These are phyloP conservation scores for Candida jianshihensis DNA, from an alignment of 805 yeast species.

Conservation along the genomic window DNA sequence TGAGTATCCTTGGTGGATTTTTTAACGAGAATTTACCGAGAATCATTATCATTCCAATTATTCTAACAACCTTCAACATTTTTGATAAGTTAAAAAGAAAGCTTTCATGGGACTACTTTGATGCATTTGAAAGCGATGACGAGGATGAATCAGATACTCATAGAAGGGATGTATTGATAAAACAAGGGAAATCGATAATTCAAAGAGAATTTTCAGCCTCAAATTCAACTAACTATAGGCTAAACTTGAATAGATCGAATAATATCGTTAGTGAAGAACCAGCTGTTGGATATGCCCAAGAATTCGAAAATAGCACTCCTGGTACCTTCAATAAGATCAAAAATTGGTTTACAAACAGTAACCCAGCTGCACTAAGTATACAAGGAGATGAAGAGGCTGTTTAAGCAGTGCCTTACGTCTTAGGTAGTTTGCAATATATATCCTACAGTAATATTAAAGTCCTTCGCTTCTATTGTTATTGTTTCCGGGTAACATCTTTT, in stretches of 20 bases:
- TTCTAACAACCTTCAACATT: constrained; percentile 56
- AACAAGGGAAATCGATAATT: constrained; percentile 19
- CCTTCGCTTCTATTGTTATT: too few species aligned
- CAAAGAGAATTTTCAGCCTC: constrained; percentile 17
- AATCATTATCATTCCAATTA: constrained; percentile 61
- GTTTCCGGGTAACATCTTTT: too few species aligned
- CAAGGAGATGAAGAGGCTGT: not conserved
- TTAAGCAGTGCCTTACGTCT: not conserved
- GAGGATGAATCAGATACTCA: constrained; percentile 25
- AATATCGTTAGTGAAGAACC: not conserved
- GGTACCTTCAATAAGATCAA: not conserved
- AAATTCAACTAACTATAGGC: not conserved
- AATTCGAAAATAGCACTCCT: not conserved
- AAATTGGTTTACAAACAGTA: not conserved
- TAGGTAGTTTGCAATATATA: too few species aligned
- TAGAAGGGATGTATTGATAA: constrained; percentile 13
- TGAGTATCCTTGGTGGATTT: constrained; percentile 66
- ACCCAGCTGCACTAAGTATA: not conserved
- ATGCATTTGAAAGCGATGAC: constrained; percentile 33
- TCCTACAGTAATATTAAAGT: too few species aligned
- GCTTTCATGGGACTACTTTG: constrained; percentile 22
- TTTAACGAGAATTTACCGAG: constrained; percentile 75
- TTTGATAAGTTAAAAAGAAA: constrained; percentile 49
- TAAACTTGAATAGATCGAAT: not conserved
- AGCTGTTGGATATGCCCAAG: not conserved